Conservation (phyloP, 768 basidiomycete species). For the Neoboletus magnificus region DNA sequence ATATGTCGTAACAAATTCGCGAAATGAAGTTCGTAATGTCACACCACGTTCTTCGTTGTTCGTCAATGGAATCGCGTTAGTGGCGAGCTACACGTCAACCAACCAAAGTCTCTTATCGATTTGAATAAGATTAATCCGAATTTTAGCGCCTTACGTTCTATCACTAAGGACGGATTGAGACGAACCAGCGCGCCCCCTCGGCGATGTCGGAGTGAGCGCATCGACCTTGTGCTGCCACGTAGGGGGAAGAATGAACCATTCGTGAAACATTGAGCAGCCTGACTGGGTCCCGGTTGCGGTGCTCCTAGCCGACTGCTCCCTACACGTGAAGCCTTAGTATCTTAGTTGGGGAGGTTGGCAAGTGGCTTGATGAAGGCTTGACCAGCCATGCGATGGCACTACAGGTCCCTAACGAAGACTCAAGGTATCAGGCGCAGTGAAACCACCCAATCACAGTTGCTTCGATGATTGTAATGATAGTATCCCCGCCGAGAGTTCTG, state of each 20-base stretch:
- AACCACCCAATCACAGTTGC: not conserved
- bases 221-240: not conserved
- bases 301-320: not conserved
- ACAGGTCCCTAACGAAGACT: not conserved
- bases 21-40: not conserved
- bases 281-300: not conserved
- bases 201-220: not conserved
- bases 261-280: not conserved
- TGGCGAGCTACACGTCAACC: not conserved
- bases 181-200: not conserved
- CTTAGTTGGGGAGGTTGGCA: not conserved
- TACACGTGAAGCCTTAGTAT: not conserved
- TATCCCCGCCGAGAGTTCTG: constrained; percentile 3
- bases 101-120: not conserved
- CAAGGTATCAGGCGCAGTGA: not conserved
- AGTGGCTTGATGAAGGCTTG: not conserved
- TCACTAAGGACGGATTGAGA: not conserved
- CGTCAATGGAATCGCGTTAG: not conserved
- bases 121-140: not conserved
- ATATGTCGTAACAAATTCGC: not conserved
- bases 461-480: not conserved
- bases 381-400: not conserved
- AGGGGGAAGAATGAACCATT: not conserved
- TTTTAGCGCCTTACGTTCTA: not conserved
- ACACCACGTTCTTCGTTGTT: not conserved